Base-by-base conservation (phyloP, 495 filamentous ascomycete species). In the Penicillium goetzii region DNA sequence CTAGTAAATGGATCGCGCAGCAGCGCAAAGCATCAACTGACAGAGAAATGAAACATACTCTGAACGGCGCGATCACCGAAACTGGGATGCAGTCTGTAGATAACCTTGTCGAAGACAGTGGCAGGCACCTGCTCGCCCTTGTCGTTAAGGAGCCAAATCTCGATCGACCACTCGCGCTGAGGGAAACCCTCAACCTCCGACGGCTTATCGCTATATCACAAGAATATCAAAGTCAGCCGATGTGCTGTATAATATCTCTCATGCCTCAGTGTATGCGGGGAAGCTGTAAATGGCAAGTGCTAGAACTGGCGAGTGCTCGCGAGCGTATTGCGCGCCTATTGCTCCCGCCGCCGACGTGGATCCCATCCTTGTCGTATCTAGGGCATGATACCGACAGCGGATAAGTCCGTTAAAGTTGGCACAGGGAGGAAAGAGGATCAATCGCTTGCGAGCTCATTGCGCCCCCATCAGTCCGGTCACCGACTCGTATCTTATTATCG, bases 51-150 rank as follows among this genome's bases (percentile, higher is more conserved):
- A 50, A 43, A 81, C 90, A 62, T 85, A 96, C 92, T 88, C 78
- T 97, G 95, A 26, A 82, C 86, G 26, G 90, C 77, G 23, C 84
- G 88, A 59, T 90, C 88, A 34, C 86, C 90, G 72, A 99, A 99
- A 53, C 91, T 92, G 17, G 96, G 95, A 74, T 99, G 96, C 25
- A 99, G 84, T 62, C 90, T 89, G 80, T 97, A 99, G 25, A 85
- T 86, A 17, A 88, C 96, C 80, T 93, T 97, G 71, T 93, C 91
- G 79, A 97, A 98, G 75, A 90, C 80, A 53, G 74, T 91, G 10
- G 94, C 93, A 0, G 90, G 86, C 32, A 93, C 82, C 69, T 92
- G 81, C 47, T 86, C 81, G 59, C 85, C 87, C 64, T 81, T 75
- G 11, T 88, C 84, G 61, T 87, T 84, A 60, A 88, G 56, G 38